phyloP scores from a whole-genome alignment of 768 basidiomycete species.

The Chalciporus piperatus region DNA sequence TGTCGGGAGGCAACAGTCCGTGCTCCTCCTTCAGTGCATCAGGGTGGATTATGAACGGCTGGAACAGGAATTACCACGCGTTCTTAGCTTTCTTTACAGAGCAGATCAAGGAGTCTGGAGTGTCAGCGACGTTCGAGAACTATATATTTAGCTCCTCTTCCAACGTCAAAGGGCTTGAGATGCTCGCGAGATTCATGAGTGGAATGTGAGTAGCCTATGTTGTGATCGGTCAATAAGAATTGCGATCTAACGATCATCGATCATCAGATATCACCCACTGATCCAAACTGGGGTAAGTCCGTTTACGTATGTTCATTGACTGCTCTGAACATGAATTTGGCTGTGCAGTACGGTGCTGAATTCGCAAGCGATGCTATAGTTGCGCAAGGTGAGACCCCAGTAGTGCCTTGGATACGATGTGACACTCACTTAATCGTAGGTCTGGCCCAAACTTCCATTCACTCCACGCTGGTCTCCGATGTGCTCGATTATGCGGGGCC shows the following conservation, averaged over 20 bases:
- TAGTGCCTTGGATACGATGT: background rate
- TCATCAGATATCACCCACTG: constrained; percentile 48
- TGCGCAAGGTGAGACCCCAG: constrained; percentile 39
- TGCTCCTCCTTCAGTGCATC: constrained; percentile 26
- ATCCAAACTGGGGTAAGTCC: constrained; percentile 55
- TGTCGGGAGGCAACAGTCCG: constrained; percentile 48
- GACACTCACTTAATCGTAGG: constrained; percentile 21
- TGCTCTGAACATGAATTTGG: background rate
- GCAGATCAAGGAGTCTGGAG: constrained; percentile 38
- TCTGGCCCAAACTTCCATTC: constrained; percentile 50
- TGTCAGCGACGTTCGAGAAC: constrained; percentile 40
- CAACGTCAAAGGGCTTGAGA: constrained; percentile 31
- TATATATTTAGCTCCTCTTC: constrained; percentile 42
- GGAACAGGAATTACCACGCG: constrained; percentile 31
- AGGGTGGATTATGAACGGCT: constrained; percentile 33
- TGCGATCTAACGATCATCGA: background rate
- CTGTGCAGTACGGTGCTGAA: constrained; percentile 47
- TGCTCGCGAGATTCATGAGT: constrained; percentile 34
- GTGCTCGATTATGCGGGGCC: constrained; percentile 31
- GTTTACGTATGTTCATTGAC: background rate
- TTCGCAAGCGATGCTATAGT: constrained; percentile 50
- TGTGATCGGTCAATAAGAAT: background rate
- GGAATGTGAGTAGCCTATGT: constrained; percentile 32
- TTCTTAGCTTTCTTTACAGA: constrained; percentile 41
- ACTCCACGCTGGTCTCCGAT: constrained; percentile 28